A percentile compares a stretch with the other conserved stretches of the same genome.
Evolutionary conservation across 2,329 filamentous ascomycete species (phyloP).

Genomic region (Thermomyces lanuginosus): DNA sequence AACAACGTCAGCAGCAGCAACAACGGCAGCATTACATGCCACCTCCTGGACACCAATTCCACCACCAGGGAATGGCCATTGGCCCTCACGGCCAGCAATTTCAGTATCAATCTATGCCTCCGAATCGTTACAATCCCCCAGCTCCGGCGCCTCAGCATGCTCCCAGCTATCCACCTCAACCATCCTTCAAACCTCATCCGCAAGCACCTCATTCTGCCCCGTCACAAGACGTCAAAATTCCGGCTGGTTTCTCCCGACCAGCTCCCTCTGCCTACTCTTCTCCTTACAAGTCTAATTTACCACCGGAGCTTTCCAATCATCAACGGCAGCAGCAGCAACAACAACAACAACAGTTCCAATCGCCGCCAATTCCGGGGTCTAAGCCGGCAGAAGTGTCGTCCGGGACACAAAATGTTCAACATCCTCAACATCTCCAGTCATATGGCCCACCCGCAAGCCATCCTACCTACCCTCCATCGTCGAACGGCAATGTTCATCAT

Average conservation of each 20-base stretch:
- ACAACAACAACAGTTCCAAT: slow-evolving; percentile 3
- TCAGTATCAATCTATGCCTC: slow-evolving; percentile 22
- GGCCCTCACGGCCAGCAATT: slow-evolving; percentile 21
- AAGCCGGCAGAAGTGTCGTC: slow-evolving; percentile 6
- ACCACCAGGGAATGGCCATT: slow-evolving; percentile 14
- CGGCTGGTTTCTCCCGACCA: slow-evolving; percentile 22
- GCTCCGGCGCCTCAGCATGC: slow-evolving; percentile 13
- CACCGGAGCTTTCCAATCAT: slow-evolving; percentile 14
- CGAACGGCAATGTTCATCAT: no score
- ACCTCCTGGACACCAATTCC: slow-evolving; percentile 17
- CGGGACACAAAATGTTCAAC: slow-evolving; percentile 10
- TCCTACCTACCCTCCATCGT: no score
- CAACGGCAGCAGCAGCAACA: slow-evolving; percentile 8
- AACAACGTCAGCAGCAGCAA: no score
- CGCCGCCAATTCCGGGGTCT: slow-evolving; percentile 4
- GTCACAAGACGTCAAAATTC: slow-evolving; percentile 22
- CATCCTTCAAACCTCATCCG: slow-evolving; percentile 8
- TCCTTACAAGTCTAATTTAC: slow-evolving; percentile 24
- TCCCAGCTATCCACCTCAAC: slow-evolving; percentile 12
- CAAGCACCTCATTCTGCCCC: slow-evolving; percentile 17
- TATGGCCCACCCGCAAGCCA: slow-evolving; percentile 5
- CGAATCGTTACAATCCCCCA: slow-evolving; percentile 18
- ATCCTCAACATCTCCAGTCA: slow-evolving; percentile 8
- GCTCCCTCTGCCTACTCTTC: slow-evolving; percentile 24
- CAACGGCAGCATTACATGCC: slow-evolving; percentile 20